A percentile compares a stretch with the other conserved stretches of the same genome.
These are phyloP conservation scores for Filobasidium uniguttulatum DNA, from an alignment of 1,284 basidiomycete genomes.

Conservation along the genomic window DNA sequence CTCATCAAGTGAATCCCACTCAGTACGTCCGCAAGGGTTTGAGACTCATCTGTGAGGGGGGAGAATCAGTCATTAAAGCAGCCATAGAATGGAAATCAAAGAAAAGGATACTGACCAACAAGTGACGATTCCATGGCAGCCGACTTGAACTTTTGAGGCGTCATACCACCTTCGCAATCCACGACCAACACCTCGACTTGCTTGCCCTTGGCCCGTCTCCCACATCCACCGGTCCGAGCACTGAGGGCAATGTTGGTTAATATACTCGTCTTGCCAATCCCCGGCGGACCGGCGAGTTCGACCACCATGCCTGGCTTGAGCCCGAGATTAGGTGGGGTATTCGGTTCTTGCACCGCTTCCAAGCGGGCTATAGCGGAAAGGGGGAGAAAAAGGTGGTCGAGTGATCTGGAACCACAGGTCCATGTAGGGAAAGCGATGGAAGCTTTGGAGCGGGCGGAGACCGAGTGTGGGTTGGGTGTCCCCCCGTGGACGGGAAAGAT, in stretches of 20 bases:
- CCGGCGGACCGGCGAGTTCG: slow-evolving; percentile 33
- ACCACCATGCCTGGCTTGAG: slow-evolving; percentile 28
- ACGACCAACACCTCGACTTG: slow-evolving; percentile 30
- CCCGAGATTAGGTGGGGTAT: slow-evolving; percentile 14
- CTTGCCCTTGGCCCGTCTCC: slow-evolving; percentile 9
- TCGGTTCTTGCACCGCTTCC: neutral
- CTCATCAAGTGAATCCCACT: slow-evolving; percentile 31
- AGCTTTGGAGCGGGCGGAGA: slow-evolving; percentile 15
- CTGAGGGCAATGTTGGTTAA: slow-evolving; percentile 24
- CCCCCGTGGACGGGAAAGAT: too few relatives aligned
- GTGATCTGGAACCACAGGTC: slow-evolving; percentile 22
- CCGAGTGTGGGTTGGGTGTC: slow-evolving; percentile 17
- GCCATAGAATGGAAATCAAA: neutral
- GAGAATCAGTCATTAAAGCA: slow-evolving; percentile 9
- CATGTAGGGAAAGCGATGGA: neutral
- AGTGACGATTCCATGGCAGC: slow-evolving; percentile 16
- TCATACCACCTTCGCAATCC: slow-evolving; percentile 33
- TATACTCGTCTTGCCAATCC: slow-evolving; percentile 30
- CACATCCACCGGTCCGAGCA: slow-evolving; percentile 17
- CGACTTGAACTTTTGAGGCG: slow-evolving; percentile 21
- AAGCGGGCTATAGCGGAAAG: slow-evolving; percentile 5
- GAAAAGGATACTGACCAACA: too few relatives aligned
- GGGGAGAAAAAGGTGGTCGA: slow-evolving; percentile 25
- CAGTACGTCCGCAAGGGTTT: too few relatives aligned
- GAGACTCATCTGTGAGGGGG: too few relatives aligned